Base-by-base conservation (phyloP, 2,329 filamentous ascomycete species). In the Colletotrichum aenigma region DNA sequence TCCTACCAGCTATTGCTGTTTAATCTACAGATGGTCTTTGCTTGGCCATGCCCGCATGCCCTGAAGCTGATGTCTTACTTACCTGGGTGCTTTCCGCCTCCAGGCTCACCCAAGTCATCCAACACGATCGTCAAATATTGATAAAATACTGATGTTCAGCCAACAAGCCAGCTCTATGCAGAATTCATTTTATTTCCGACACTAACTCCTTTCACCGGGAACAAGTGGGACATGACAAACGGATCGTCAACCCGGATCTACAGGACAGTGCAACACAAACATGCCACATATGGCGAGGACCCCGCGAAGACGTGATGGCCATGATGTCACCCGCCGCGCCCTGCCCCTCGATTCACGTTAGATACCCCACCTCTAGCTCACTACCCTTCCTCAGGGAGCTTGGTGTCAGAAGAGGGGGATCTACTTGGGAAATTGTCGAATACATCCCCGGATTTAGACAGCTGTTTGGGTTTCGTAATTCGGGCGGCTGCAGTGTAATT, bases 251-350 rank as follows among this genome's bases (percentile, higher is more conserved):
- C 18, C 43, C 66, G 32, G 58, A 60, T 74, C 71, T 70, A 43
- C 66, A 43, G 16, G 48, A 38, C 32, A 38, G 21, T 32, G 16
- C 38, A 64, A 28, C 21, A 34, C 15, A 30, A 32, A 65, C 66
- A 64, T 9, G 38, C 28, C 52, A 43, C 13, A 21, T 32, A 60
- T 32, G 26, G 66, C 24, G 9, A 28, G 30, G 12, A 7, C 34
- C 68, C 38, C 26, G 12, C 58, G 34, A 34, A 61, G 67, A 62
- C 72, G 68, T 75, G 72, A 64, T 74, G 66, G 34, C 48, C 32
- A 70, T 74, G 66, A 75, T 75, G 72, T 74, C 71, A 74, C 61
- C 18, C 26, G 64, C 8, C 32, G 12, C 28, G 34, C 30, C n/a
- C 66, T 70, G 48, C 36, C 70, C 70, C 62, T 72, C 36, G 52